Evolutionary conservation across 768 basidiomycete species (phyloP), one percentile per base, ranked within the genome.

Genomic region (Auricularia sp.): DNA sequence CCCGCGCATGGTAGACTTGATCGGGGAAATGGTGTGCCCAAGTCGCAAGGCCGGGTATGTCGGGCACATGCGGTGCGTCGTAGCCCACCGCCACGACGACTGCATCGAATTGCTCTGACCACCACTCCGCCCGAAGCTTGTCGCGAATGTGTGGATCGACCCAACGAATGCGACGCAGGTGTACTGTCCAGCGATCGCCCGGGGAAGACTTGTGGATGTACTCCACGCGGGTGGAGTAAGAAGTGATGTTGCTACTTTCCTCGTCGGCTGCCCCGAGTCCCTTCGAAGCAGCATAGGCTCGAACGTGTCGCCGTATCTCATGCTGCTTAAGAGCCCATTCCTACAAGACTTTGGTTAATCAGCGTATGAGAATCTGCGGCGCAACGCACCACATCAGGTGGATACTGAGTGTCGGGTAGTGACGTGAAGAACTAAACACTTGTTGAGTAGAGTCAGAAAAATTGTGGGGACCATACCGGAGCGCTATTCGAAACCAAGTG

Each of bases 171-270:
- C 10, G 74, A 74, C 12, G 78, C 64, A 1, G 65, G 73, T 78
- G 77, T 78, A 7, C 77, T 77, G 12, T 68, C 69, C 39, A 77
- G 63, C 0, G 75, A 74, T 33, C 67, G 44, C 12, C 62, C 68
- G 64, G 75, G 69, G n/a, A 69, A 61, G 0, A 68, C 64, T 82
- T 83, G 64, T 80, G 75, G 36, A 78, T 71, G 12, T 70, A 71
- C 63, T 83, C 81, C 6, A 83, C 80, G 10, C 81, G 78, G 0
- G 81, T 83, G 69, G 79, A 79, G 70, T 78, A 82, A 2, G 76
- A 74, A 14, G 47, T 51, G 1, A 76, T 65, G 29, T 75, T 69
- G 0, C 74, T 72, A 62, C 76, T 80, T 7, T 51, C 47, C 18
- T 71, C 70, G 61, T 81, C 81, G 62, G 82, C 76, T 65, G 72